Conservation (phyloP, 2,329 filamentous ascomycete species). For the Arthroderma sp. region DNA sequence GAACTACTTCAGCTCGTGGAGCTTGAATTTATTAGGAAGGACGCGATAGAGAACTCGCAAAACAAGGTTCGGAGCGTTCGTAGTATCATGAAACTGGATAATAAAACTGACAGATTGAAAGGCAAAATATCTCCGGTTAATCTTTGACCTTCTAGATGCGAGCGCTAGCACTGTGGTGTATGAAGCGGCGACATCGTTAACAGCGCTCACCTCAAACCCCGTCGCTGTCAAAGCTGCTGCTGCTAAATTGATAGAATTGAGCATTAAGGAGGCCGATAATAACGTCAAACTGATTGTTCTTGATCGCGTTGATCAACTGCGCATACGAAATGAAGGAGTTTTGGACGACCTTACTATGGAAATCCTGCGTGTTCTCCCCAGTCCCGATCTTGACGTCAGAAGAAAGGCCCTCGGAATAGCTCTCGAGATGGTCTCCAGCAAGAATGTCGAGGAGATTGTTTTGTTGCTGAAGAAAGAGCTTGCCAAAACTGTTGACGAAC, state of each 20-base stretch:
- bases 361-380: conserved; percentile 84
- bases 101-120: conserved; percentile 19
- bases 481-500: conserved; percentile 92
- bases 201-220: conserved; percentile 85
- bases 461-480: conserved; percentile 94
- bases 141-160: conserved; percentile 92
- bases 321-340: conserved; percentile 78
- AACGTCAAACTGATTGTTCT: conserved; percentile 98
- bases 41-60: conserved; percentile 83
- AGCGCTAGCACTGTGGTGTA: conserved; percentile 91
- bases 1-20: conserved; percentile 87
- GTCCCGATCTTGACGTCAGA: conserved; percentile 89
- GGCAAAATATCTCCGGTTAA: conserved; percentile 82
- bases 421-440: conserved; percentile 95
- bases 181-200: conserved; percentile 90
- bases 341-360: conserved; percentile 95
- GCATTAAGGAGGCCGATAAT: conserved; percentile 96
- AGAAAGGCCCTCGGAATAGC: conserved; percentile 82
- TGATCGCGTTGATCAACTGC: conserved; percentile 77
- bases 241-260: conserved; percentile 88
- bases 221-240: conserved; percentile 96
- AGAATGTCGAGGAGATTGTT: conserved; percentile 96
- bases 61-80: conserved; percentile 57
- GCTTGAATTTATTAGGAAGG: conserved; percentile 93
- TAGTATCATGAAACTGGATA: neutral